phyloP scores from a whole-genome alignment of 2,329 filamentous ascomycete genomes.

The Nothophaeocryptopus gaeumannii region DNA sequence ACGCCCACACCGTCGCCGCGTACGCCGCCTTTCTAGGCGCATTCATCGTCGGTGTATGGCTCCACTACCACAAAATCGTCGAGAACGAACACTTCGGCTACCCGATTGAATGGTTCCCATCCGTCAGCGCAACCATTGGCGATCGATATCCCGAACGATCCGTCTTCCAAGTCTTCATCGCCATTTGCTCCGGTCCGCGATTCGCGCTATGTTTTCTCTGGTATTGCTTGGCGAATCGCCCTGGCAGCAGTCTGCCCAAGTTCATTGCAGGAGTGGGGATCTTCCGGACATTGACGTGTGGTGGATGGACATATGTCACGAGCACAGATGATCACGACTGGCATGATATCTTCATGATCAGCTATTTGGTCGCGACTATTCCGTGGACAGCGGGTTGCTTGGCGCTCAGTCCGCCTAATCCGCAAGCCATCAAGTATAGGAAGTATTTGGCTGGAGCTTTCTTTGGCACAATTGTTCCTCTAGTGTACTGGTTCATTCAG shows the following conservation, averaged over 20 bases:
- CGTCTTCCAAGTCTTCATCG: constrained; percentile 96
- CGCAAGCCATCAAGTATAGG: constrained; percentile 78
- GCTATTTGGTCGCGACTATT: constrained; percentile 87
- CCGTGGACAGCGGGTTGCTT: constrained; percentile 95
- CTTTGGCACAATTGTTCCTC: constrained; percentile 83
- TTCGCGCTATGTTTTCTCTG: constrained; percentile 88
- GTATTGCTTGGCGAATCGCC: constrained; percentile 81
- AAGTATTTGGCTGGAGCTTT: constrained; percentile 81
- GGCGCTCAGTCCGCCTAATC: constrained; percentile 79
- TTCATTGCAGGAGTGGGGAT: constrained; percentile 76
- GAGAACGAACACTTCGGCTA: constrained; percentile 80
- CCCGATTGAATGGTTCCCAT: constrained; percentile 42
- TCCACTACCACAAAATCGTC: constrained; percentile 97
- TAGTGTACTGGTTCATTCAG: constrained; percentile 97
- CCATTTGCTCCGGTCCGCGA: constrained; percentile 89
- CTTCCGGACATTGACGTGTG: constrained; percentile 87
- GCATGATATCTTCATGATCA: constrained; percentile 99
- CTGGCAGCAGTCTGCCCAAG: constrained; percentile 70
- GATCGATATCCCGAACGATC: constrained; percentile 95
- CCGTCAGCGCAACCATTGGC: constrained; percentile 74
- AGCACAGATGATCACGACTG: constrained; percentile 97
- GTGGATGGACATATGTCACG: constrained; percentile 97
- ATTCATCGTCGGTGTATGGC: constrained; percentile 68
- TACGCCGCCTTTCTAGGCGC: constrained; percentile 87
- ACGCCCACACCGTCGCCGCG: constrained; percentile 77